phyloP scores from a whole-genome alignment of 305 asterid species.

The Coffea humblotiana region DNA sequence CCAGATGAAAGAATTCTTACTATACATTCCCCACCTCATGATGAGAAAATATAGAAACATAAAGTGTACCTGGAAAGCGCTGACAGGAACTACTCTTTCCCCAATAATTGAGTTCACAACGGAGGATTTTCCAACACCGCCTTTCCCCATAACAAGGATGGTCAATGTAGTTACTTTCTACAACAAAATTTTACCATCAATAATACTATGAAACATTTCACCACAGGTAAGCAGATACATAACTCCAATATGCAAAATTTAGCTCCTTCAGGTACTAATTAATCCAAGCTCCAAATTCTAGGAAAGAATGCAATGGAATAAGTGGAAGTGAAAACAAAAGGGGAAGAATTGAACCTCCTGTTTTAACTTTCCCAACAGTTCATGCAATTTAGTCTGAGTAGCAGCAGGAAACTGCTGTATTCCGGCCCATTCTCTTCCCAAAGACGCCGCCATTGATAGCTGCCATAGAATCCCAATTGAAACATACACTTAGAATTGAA shows the following conservation, averaged over 20 bases:
- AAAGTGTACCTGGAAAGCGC: conserved; percentile 88
- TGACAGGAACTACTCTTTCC: conserved; percentile 81
- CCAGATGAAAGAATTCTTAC: background rate
- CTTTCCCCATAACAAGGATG: conserved; percentile 93
- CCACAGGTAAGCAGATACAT: background rate
- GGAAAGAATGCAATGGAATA: background rate
- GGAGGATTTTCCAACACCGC: conserved; percentile 97
- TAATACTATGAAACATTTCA: background rate
- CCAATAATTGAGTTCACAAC: conserved; percentile 84
- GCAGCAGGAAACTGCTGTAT: conserved; percentile 87
- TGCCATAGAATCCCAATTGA: conserved; percentile 20
- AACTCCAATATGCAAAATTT: background rate
- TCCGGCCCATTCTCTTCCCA: conserved; percentile 77
- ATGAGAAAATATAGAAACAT: background rate
- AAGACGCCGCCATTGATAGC: conserved; percentile 66
- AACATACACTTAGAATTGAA: background rate
- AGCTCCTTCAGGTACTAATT: background rate
- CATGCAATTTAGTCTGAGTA: conserved; percentile 79
- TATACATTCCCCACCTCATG: conserved; percentile 12
- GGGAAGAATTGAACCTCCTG: conserved; percentile 48
- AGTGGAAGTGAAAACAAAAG: conserved; percentile 3
- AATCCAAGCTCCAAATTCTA: background rate
- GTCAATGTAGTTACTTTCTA: conserved; percentile 80
- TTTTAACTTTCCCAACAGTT: conserved; percentile 66
- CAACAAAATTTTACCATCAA: conserved; percentile 14